Conservation (phyloP, 2,329 filamentous ascomycete species). For the Dryadomyces quercivorus region DNA sequence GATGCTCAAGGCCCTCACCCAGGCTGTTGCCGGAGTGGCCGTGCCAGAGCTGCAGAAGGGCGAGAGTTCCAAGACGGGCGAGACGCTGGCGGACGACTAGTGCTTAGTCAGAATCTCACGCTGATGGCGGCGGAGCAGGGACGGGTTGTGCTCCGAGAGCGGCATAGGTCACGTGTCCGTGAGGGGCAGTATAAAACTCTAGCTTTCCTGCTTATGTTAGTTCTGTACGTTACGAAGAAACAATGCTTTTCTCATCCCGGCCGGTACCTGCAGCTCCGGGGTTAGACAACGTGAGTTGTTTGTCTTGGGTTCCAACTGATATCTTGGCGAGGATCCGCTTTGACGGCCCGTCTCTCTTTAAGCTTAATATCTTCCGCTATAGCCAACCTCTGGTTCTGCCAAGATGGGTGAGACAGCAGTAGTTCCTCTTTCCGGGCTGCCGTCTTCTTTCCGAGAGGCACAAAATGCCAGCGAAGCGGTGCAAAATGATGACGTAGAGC, state of each 20-base stretch:
- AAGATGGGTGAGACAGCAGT: not conserved
- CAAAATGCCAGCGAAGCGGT: no score
- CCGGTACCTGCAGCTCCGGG: no score
- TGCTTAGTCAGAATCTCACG: not conserved
- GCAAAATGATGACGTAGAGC: not conserved
- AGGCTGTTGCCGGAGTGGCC: not conserved
- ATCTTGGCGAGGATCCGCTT: no score
- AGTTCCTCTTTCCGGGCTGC: not conserved
- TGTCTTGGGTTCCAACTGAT: no score
- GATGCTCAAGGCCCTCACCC: conserved; percentile 22
- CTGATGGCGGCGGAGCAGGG: no score
- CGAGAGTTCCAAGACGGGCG: not conserved
- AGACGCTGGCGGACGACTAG: not conserved
- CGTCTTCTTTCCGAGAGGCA: not conserved
- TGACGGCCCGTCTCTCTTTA: no score
- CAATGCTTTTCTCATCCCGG: not conserved
- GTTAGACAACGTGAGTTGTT: no score
- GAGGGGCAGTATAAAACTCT: not conserved
- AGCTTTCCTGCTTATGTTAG: not conserved
- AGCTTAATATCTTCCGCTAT: not conserved
- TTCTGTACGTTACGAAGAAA: not conserved
- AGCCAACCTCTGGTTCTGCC: not conserved
- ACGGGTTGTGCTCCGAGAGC: no score
- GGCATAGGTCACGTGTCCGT: not conserved
- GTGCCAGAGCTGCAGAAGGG: not conserved